Percentiles rank a stretch among this genome's conserved stretches.
These are phyloP conservation scores for Epipyxis sp. DNA, from an alignment of 108 stramenopile species.

Conservation along the genomic window DNA sequence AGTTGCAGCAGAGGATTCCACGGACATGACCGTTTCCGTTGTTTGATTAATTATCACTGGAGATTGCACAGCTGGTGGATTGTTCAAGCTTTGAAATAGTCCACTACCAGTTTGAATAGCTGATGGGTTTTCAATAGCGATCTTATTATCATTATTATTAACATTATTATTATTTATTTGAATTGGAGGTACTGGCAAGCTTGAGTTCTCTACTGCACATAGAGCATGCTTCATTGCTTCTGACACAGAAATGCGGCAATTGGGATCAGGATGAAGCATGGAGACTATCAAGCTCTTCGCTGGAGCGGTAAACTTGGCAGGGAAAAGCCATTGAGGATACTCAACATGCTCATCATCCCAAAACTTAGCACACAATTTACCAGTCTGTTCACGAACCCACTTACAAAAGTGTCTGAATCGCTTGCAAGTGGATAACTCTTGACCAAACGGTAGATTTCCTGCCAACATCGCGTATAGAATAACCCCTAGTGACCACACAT, in stretches of 20 bases:
- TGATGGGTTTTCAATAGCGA: too few relatives aligned
- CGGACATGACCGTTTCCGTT: too few relatives aligned
- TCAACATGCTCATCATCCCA: constrained; percentile 18
- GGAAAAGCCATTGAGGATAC: constrained; percentile 38
- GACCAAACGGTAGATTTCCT: constrained; percentile 56
- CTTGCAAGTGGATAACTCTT: constrained; percentile 34
- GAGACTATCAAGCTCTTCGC: constrained; percentile 18
- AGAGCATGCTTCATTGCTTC: constrained; percentile 34
- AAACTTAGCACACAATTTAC: not conserved
- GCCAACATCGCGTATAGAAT: constrained; percentile 59
- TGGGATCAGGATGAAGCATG: constrained; percentile 39
- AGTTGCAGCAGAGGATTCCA: too few relatives aligned
- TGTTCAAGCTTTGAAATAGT: too few relatives aligned
- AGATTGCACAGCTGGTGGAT: too few relatives aligned
- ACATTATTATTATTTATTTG: too few relatives aligned
- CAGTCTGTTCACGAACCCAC: constrained; percentile 31
- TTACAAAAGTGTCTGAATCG: constrained; percentile 32
- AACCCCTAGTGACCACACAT: constrained; percentile 69
- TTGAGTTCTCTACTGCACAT: too few relatives aligned
- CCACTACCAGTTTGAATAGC: too few relatives aligned
- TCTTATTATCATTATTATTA: too few relatives aligned
- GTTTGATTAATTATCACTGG: too few relatives aligned
- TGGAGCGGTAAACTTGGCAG: not conserved
- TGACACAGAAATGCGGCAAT: constrained; percentile 20
- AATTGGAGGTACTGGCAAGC: too few relatives aligned